These are phyloP conservation scores for Rutstroemia sydowiana DNA, from an alignment of 2,329 filamentous ascomycete species.

Conservation along the genomic window DNA sequence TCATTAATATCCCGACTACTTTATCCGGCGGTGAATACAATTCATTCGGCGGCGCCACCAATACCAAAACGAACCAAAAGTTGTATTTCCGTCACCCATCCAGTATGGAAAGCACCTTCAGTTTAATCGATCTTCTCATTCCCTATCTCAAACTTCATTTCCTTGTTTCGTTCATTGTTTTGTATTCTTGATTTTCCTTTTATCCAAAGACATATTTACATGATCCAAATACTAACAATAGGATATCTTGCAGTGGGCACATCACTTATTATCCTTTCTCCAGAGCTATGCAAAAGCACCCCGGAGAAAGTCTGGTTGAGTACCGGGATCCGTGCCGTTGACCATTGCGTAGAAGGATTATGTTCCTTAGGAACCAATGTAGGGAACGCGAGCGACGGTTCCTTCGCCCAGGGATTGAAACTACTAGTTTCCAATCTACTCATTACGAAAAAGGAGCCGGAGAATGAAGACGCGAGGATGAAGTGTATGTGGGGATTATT, in stretches of 20 bases:
- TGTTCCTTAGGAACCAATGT: slow-evolving; percentile 33
- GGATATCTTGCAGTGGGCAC: too few species aligned
- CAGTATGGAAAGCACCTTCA: too few species aligned
- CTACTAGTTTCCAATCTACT: slow-evolving; percentile 23
- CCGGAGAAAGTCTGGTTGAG: slow-evolving; percentile 48
- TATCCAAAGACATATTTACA: too few species aligned
- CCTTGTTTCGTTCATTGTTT: too few species aligned
- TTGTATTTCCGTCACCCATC: slow-evolving; percentile 27
- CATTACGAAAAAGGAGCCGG: slow-evolving; percentile 18
- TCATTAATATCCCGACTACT: slow-evolving; percentile 36
- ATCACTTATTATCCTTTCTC: slow-evolving; percentile 48
- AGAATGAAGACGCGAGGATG: slow-evolving; percentile 15
- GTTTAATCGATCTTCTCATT: too few species aligned
- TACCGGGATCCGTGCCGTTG: slow-evolving; percentile 48
- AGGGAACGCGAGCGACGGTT: slow-evolving; percentile 14
- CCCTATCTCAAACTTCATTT: too few species aligned
- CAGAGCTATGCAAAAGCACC: slow-evolving; percentile 42
- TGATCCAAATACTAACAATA: too few species aligned
- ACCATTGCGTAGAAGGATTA: slow-evolving; percentile 51
- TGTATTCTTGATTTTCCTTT: too few species aligned
- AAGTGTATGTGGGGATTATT: slow-evolving; percentile 37
- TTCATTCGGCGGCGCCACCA: slow-evolving; percentile 34
- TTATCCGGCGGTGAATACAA: slow-evolving; percentile 37
- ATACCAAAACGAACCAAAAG: slow-evolving; percentile 23
- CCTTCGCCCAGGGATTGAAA: slow-evolving; percentile 16